A percentile compares a stretch with the other conserved stretches of the same genome.
These are phyloP conservation scores for Lactarius quietus DNA, from an alignment of 768 basidiomycete species.

Conservation along the genomic window DNA sequence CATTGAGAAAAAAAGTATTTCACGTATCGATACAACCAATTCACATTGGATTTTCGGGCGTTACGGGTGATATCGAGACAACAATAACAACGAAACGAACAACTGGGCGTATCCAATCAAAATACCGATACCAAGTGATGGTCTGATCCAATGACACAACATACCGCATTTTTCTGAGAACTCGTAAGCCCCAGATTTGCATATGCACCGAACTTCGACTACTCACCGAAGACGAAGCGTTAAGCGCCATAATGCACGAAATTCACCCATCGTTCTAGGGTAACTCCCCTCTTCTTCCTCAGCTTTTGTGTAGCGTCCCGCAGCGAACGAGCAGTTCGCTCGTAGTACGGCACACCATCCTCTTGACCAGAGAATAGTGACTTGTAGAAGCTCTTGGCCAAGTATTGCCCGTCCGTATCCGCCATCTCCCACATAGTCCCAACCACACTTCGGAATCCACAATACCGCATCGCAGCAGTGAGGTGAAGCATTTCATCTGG, in stretches of 20 bases:
- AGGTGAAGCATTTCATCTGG: too few species aligned
- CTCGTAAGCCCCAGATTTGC: not conserved
- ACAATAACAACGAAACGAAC: not conserved
- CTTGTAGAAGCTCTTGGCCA: too few species aligned
- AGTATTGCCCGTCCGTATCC: too few species aligned
- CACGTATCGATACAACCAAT: not conserved
- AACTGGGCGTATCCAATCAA: too few species aligned
- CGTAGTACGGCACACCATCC: too few species aligned
- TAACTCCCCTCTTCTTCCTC: not conserved
- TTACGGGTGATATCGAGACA: not conserved
- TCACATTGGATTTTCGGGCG: not conserved
- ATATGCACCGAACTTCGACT: not conserved
- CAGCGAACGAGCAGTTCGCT: too few species aligned
- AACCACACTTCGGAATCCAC: too few species aligned
- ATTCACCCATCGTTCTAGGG: conserved; percentile 11
- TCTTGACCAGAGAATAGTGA: too few species aligned
- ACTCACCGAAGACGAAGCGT: not conserved
- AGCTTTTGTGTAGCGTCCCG: not conserved
- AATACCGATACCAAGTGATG: not conserved
- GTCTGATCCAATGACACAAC: not conserved
- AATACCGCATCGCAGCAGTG: too few species aligned
- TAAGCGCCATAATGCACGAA: conserved; percentile 14
- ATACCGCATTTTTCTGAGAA: not conserved
- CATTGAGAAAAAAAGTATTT: not conserved
- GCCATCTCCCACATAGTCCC: too few species aligned